Base-by-base conservation (phyloP, 768 basidiomycete genomes). In the Lentinula sp. region DNA sequence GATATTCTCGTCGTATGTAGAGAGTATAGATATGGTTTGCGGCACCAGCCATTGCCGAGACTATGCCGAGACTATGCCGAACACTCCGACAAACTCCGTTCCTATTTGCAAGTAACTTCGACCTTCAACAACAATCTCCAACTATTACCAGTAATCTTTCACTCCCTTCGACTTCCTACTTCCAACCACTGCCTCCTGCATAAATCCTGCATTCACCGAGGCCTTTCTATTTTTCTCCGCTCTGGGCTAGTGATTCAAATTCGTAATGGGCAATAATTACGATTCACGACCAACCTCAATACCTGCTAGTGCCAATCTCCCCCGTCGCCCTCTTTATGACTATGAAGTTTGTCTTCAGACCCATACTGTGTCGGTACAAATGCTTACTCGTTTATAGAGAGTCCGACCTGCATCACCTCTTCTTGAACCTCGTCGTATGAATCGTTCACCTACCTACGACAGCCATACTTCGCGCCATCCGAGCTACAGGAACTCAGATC, bases 311-410 rank as follows among this genome's bases (percentile, higher is more conserved):
- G 72, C 71, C 55, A 67, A 65, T 37, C 69, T 70, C 42, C 66
- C 73, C 40, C 70, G 78, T 66, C 72, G 74, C 62, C 52, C 73
- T 40, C 73, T 75, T 16, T 70, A 69, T 53, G 63, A 59, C 5
- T 64, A 68, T 32, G 62, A 28, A 60, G 60, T 52, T 43, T 59
- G 60, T 59, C 58, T 54, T 64, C 40, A 32, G 0, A 42, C 16
- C 8, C 18, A 23, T 8, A 13, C 18, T 56, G 54, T 59, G 56
- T 18, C 35, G 53, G 15, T 6, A 32, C 5, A 4, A 40, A 5
- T 69, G 40, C 40, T 56, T n/a, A 56, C 7, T 61, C 34, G 40
- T 71, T 56, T 67, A 49, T 63, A 81, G 78, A 67, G 76, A 53
- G 69, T 70, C 37, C 11, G 32, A 52, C 49, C 49, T 42, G 23